These are phyloP conservation scores for Mycosphaerella sp. DNA, from an alignment of 2,329 filamentous ascomycete species.

Conservation along the genomic window DNA sequence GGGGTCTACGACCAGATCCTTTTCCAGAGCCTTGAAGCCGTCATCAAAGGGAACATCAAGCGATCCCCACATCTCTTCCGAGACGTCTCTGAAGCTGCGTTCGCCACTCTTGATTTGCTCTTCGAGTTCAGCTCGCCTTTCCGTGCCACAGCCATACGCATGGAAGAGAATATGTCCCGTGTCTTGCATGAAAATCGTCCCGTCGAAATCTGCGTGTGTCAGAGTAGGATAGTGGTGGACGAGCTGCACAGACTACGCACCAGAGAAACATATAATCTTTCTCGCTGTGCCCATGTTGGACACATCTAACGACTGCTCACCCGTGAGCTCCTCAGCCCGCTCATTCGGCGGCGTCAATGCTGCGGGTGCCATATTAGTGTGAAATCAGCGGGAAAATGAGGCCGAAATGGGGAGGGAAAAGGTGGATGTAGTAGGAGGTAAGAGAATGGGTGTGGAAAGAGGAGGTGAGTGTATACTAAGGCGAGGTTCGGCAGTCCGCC, in stretches of 20 bases:
- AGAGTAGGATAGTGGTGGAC: background rate
- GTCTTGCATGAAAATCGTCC: conserved; percentile 60
- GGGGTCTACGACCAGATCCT: conserved; percentile 56
- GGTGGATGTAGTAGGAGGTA: background rate
- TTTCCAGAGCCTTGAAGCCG: conserved; percentile 59
- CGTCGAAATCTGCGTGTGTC: conserved; percentile 55
- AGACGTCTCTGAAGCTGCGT: conserved; percentile 62
- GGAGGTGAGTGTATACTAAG: background rate
- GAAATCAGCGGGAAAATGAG: background rate
- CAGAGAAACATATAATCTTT: conserved; percentile 55
- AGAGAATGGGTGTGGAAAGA: background rate
- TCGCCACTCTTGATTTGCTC: conserved; percentile 59
- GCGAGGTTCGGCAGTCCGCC: conserved; percentile 5
- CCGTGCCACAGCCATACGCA: conserved; percentile 55
- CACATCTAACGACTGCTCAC: conserved; percentile 10
- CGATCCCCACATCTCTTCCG: conserved; percentile 65
- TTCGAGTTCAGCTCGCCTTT: conserved; percentile 52
- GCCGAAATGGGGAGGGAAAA: background rate
- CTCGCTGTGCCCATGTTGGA: conserved; percentile 40
- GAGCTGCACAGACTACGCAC: conserved; percentile 30
- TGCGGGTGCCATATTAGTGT: conserved; percentile 28
- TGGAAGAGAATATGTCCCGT: conserved; percentile 65
- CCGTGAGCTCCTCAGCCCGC: conserved; percentile 20
- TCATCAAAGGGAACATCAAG: conserved; percentile 61
- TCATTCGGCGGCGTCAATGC: conserved; percentile 27